phyloP scores from a whole-genome alignment of 768 basidiomycete species.

The Amylocystis lapponica region DNA sequence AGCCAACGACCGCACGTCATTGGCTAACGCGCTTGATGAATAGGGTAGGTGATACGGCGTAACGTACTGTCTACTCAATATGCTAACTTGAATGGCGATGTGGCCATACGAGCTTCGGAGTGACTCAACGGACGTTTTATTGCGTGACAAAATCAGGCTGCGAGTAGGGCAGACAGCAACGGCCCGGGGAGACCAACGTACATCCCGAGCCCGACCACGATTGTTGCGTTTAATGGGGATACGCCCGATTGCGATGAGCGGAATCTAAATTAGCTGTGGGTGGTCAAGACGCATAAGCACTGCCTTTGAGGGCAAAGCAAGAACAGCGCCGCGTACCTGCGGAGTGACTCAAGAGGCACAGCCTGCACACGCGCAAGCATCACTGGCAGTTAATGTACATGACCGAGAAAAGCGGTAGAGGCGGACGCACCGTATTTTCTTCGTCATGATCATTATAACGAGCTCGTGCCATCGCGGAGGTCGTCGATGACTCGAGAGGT shows the following conservation, averaged over 20 bases:
- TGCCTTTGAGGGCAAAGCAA: neutral
- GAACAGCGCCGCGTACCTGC: constrained; percentile 39
- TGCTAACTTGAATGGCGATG: no score
- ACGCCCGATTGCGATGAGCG: constrained; percentile 78
- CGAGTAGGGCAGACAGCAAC: no score
- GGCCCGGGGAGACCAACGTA: constrained; percentile 90
- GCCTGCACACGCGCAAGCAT: constrained; percentile 36
- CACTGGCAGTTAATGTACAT: neutral
- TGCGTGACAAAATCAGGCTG: no score
- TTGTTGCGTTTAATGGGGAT: constrained; percentile 79
- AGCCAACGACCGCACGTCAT: no score
- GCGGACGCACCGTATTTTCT: constrained; percentile 75
- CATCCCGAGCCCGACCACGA: constrained; percentile 94
- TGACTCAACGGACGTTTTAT: no score
- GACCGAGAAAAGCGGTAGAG: no score
- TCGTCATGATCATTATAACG: constrained; percentile 92
- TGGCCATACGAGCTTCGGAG: no score
- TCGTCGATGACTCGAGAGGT: no score
- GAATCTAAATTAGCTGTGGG: constrained; percentile 77
- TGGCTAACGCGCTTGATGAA: no score
- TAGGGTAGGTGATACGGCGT: no score
- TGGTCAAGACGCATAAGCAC: neutral
- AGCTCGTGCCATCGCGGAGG: no score
- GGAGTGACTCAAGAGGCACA: constrained; percentile 84
- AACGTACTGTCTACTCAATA: no score